phyloP scores from a whole-genome alignment of 768 basidiomycete genomes.

The Plicaturopsis crispa region DNA sequence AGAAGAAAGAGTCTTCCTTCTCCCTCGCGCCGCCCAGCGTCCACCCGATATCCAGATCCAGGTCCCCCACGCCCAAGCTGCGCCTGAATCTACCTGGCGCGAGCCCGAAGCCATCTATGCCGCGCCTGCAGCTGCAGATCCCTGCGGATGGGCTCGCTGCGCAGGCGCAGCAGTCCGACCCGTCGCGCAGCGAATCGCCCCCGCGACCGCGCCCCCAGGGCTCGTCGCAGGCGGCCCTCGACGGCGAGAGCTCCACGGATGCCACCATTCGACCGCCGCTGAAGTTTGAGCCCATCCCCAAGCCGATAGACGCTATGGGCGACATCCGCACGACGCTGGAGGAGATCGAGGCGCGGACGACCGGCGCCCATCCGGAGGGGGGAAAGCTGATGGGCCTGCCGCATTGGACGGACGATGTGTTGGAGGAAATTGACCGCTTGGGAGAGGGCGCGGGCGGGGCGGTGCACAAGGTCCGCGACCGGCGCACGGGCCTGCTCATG shows the following conservation, averaged over 20 bases:
- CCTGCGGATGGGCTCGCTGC: constrained; percentile 3
- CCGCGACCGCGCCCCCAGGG: constrained; percentile 17
- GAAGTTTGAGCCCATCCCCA: constrained; percentile 7
- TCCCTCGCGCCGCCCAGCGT: constrained; percentile 2
- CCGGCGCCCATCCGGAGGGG: constrained; percentile 5
- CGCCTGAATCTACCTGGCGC: not conserved
- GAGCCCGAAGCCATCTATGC: not conserved
- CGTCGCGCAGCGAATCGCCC: not conserved
- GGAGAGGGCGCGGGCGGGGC: constrained; percentile 97
- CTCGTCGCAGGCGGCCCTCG: constrained; percentile 18
- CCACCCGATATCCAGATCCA: not conserved
- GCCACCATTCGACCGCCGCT: constrained; percentile 34
- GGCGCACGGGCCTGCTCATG: constrained; percentile 70
- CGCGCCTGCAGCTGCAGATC: constrained; percentile 1
- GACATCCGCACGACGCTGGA: constrained; percentile 14
- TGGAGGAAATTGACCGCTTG: constrained; percentile 72
- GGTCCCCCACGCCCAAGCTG: constrained; percentile 1
- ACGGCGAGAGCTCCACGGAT: constrained; percentile 27
- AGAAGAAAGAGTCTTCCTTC: no score
- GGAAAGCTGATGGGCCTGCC: constrained; percentile 11
- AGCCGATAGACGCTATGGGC: constrained; percentile 10
- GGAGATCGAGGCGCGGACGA: constrained; percentile 10
- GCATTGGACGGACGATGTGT: constrained; percentile 59
- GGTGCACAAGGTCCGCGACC: constrained; percentile 89
- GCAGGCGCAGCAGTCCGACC: not conserved